phyloP scores from a whole-genome alignment of 345 rosid genomes.

The Euclidium syriacum region DNA sequence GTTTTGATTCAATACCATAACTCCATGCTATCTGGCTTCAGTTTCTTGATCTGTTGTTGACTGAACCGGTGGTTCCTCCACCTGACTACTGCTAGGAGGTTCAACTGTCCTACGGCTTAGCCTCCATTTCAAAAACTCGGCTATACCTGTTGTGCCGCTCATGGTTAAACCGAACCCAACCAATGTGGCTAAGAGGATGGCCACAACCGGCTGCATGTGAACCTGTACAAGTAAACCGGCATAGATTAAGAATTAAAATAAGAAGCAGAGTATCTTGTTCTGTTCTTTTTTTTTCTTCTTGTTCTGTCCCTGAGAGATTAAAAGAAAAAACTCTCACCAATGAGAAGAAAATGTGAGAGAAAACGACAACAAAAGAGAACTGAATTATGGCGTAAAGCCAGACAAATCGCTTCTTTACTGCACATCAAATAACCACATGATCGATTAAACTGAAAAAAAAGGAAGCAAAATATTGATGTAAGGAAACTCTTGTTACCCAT shows the following conservation, averaged over 20 bases:
- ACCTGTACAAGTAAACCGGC: slow-evolving; percentile 35
- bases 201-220: slow-evolving; percentile 57
- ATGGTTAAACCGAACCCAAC: slow-evolving; percentile 74
- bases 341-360: slow-evolving; percentile 70
- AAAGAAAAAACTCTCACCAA: slow-evolving; percentile 43
- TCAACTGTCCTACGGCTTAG: slow-evolving; percentile 27
- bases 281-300: background rate
- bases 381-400: slow-evolving; percentile 78
- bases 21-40: background rate
- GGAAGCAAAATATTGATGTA: background rate
- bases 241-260: background rate
- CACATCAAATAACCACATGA: slow-evolving; percentile 11
- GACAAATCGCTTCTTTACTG: slow-evolving; percentile 58
- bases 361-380: slow-evolving; percentile 61
- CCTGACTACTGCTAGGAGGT: slow-evolving; percentile 14
- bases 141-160: slow-evolving; percentile 46
- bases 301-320: background rate
- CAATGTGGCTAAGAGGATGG: slow-evolving; percentile 69
- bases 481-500: slow-evolving; percentile 58
- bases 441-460: background rate
- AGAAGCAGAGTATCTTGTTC: background rate
- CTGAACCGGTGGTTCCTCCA: slow-evolving; percentile 18
- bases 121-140: slow-evolving; percentile 42
- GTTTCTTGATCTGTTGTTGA: slow-evolving; percentile 16
- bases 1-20: background rate